These are phyloP conservation scores for Diplodia corticola DNA, from an alignment of 2,329 filamentous ascomycete species.

Conservation along the genomic window DNA sequence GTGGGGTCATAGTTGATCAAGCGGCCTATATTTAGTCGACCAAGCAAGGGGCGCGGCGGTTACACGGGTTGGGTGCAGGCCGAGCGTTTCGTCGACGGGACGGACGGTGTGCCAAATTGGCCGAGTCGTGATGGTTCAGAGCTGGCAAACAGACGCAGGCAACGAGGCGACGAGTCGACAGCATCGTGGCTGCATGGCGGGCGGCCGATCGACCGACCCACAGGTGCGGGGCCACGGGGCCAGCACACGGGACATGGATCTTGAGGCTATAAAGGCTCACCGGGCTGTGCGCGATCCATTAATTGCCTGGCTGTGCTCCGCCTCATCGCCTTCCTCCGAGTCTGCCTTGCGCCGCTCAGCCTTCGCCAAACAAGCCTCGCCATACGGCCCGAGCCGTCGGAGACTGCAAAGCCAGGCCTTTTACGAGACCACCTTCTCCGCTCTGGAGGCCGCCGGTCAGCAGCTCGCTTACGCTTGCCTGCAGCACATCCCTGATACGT, in stretches of 20 bases:
- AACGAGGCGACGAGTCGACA: not conserved
- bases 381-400: conserved; percentile 3
- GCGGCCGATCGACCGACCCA: not conserved
- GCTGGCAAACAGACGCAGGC: not conserved
- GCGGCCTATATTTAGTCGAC: not conserved
- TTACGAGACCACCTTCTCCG: not conserved
- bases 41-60: not conserved
- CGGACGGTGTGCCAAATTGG: not conserved
- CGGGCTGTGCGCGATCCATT: conserved; percentile 2
- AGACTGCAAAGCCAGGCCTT: not conserved
- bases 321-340: not conserved
- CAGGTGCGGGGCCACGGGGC: conserved; percentile 6
- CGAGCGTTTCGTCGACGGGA: not conserved
- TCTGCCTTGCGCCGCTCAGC: not conserved
- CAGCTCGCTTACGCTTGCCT: conserved; percentile 3
- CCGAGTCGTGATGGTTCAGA: not conserved
- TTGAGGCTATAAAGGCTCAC: conserved; percentile 6
- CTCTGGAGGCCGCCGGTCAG: not conserved
- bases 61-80: not conserved
- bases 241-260: not conserved
- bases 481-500: not conserved
- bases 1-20: not conserved
- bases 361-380: not conserved
- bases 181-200: not conserved
- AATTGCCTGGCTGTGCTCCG: not conserved